Evolutionary conservation across 2,329 filamentous ascomycete species (phyloP).

Genomic region (Xylariaceae sp.): DNA sequence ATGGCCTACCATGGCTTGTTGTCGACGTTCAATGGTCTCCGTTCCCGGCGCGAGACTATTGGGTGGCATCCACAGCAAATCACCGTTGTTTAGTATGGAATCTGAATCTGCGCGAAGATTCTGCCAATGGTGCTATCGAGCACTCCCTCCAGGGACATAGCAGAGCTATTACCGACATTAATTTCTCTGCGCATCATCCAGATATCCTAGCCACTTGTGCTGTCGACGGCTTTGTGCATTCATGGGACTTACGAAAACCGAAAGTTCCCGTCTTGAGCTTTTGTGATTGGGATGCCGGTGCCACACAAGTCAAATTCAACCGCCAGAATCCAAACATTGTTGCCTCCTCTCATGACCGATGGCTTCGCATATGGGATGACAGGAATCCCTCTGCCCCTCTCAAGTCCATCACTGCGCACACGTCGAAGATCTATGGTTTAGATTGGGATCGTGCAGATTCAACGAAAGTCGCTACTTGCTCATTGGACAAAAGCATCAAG

Average conservation of each 20-base stretch:
- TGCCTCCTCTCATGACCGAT: conserved; percentile 86
- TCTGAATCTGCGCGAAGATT: conserved; percentile 73
- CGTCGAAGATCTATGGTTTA: conserved; percentile 90
- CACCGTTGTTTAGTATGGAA: conserved; percentile 96
- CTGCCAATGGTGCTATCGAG: conserved; percentile 67
- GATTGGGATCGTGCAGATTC: conserved; percentile 84
- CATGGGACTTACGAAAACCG: conserved; percentile 80
- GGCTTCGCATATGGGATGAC: conserved; percentile 86
- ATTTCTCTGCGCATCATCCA: conserved; percentile 89
- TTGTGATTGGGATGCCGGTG: conserved; percentile 89
- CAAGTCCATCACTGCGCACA: conserved; percentile 80
- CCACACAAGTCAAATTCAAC: conserved; percentile 94
- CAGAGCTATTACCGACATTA: conserved; percentile 91
- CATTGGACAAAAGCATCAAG: conserved; percentile 86
- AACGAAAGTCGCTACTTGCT: conserved; percentile 77
- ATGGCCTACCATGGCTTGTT: conserved; percentile 89
- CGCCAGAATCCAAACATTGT: conserved; percentile 81
- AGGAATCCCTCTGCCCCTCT: conserved; percentile 74
- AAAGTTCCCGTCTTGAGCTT: conserved; percentile 73
- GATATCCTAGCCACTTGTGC: conserved; percentile 87
- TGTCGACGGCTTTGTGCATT: conserved; percentile 89
- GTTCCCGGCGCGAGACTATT: conserved; percentile 82
- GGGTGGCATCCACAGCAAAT: conserved; percentile 92
- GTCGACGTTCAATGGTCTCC: conserved; percentile 97
- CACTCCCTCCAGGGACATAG: conserved; percentile 82